A percentile compares a stretch with the other conserved stretches of the same genome.
Conservation (phyloP, 805 yeast species). For the Brettanomyces bruxellensis region DNA sequence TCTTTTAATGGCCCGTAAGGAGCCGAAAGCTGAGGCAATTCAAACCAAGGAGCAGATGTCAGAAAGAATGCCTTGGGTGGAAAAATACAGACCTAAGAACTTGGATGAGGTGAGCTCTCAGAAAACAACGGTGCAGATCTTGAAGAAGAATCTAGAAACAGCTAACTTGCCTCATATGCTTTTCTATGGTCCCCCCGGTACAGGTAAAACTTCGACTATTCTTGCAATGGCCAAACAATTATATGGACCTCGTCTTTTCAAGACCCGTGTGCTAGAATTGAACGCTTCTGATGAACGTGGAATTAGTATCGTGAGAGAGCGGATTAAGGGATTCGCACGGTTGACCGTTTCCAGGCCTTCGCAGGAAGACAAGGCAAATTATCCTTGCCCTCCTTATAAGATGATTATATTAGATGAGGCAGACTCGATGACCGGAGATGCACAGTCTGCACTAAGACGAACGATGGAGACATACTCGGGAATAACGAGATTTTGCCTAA, state of each 20-base stretch:
- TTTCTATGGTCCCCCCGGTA: slow-evolving; percentile 91
- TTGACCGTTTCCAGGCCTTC: slow-evolving; percentile 76
- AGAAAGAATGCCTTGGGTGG: slow-evolving; percentile 82
- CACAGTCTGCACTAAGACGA: slow-evolving; percentile 90
- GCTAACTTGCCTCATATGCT: slow-evolving; percentile 88
- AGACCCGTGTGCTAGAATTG: slow-evolving; percentile 67
- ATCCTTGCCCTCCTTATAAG: slow-evolving; percentile 96
- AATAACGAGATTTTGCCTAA: slow-evolving; percentile 86
- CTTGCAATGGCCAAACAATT: slow-evolving; percentile 73
- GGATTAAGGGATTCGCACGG: slow-evolving; percentile 80
- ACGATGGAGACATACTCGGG: slow-evolving; percentile 88
- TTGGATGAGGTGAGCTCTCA: slow-evolving; percentile 88
- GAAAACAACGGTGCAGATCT: slow-evolving; percentile 76
- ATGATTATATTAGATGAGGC: slow-evolving; percentile 91
- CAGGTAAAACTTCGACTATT: slow-evolving; percentile 87
- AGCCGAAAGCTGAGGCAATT: slow-evolving; percentile 10
- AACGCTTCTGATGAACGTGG: slow-evolving; percentile 93
- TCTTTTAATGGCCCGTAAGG: slow-evolving; percentile 9
- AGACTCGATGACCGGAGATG: slow-evolving; percentile 97
- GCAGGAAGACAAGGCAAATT: slow-evolving; percentile 53
- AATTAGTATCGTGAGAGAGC: slow-evolving; percentile 77
- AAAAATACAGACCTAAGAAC: slow-evolving; percentile 84
- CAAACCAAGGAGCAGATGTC: slow-evolving; percentile 25
- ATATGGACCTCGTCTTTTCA: slow-evolving; percentile 63
- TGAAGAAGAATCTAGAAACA: slow-evolving; percentile 67